Evolutionary conservation across 495 filamentous ascomycete genomes (phyloP).

Genomic region (Lophiotrema nucula): DNA sequence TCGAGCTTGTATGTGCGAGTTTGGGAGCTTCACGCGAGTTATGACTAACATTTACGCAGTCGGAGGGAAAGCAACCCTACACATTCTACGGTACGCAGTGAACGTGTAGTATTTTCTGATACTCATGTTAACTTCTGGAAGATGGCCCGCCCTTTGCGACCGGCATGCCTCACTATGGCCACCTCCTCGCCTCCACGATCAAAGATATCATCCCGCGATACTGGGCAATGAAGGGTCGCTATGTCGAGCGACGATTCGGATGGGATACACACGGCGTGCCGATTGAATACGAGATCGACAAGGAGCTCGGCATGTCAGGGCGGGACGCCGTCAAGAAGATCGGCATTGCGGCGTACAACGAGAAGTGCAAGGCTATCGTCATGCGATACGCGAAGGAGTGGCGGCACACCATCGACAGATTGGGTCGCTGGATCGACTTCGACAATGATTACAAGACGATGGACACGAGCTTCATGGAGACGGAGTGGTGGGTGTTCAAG

Average conservation of each 20-base stretch:
- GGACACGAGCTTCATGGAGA: slow-evolving; percentile 94
- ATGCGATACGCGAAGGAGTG: slow-evolving; percentile 91
- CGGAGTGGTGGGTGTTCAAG: slow-evolving; percentile 95
- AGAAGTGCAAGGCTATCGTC: slow-evolving; percentile 88
- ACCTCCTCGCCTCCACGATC: slow-evolving; percentile 92
- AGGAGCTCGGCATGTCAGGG: slow-evolving; percentile 88
- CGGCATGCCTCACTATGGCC: slow-evolving; percentile 91
- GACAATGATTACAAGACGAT: slow-evolving; percentile 99
- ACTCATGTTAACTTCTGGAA: not conserved
- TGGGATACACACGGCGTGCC: slow-evolving; percentile 96
- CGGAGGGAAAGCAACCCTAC: slow-evolving; percentile 70
- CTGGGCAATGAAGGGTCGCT: slow-evolving; percentile 95
- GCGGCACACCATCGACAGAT: slow-evolving; percentile 81
- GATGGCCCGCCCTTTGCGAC: slow-evolving; percentile 65
- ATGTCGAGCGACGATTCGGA: slow-evolving; percentile 73
- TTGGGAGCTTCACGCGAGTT: not conserved
- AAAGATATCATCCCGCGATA: slow-evolving; percentile 97
- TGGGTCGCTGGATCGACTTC: slow-evolving; percentile 98
- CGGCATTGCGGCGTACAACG: slow-evolving; percentile 89
- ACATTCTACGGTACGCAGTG: slow-evolving; percentile 60
- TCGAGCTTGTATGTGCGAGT: slow-evolving; percentile 52
- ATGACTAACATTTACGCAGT: slow-evolving; percentile 34
- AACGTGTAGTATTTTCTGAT: not conserved
- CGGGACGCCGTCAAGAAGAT: slow-evolving; percentile 83
- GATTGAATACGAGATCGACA: slow-evolving; percentile 98